These are phyloP conservation scores for Syncephalastrum monosporum DNA, from an alignment of 371 early-diverging fungal genomes.

Conservation along the genomic window DNA sequence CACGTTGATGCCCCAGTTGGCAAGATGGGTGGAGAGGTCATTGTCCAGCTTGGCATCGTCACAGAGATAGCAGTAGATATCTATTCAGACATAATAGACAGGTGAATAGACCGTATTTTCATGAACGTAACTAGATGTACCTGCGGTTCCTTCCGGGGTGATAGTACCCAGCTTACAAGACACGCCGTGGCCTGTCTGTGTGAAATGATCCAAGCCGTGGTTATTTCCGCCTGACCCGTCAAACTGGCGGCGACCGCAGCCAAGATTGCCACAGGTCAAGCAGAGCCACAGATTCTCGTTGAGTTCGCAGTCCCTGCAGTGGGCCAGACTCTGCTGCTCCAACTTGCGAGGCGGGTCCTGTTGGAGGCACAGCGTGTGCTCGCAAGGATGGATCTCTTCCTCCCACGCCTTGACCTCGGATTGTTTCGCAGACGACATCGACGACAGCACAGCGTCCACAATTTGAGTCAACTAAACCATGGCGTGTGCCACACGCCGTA, in stretches of 20 bases:
- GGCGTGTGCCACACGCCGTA: too few relatives aligned
- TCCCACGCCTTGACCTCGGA: conserved; percentile 94
- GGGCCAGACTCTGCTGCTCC: conserved; percentile 62
- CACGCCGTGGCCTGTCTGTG: conserved; percentile 80
- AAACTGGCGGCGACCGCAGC: conserved; percentile 89
- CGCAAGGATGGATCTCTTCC: conserved; percentile 79
- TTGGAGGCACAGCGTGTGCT: conserved; percentile 71
- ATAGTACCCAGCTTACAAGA: conserved; percentile 95
- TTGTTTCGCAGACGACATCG: conserved; percentile 80
- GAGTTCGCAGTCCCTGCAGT: conserved; percentile 88
- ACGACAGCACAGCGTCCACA: conserved; percentile 68
- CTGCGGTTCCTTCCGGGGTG: conserved; percentile 95
- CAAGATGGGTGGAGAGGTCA: conserved; percentile 74
- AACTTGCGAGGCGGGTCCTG: conserved; percentile 60
- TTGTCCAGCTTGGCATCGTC: conserved; percentile 85
- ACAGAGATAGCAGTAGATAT: conserved; percentile 92
- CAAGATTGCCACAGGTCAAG: conserved; percentile 73
- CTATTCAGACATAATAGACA: conserved; percentile 30
- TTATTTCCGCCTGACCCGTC: conserved; percentile 99
- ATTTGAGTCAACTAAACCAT: conserved; percentile 48
- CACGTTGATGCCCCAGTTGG: conserved; percentile 88
- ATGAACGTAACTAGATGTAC: conserved; percentile 27
- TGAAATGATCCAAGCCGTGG: conserved; percentile 92
- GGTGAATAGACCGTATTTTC: background rate
- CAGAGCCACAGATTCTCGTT: conserved; percentile 84